Conservation (phyloP, 2,329 filamentous ascomycete species). For the Diaporthe amygdali region DNA sequence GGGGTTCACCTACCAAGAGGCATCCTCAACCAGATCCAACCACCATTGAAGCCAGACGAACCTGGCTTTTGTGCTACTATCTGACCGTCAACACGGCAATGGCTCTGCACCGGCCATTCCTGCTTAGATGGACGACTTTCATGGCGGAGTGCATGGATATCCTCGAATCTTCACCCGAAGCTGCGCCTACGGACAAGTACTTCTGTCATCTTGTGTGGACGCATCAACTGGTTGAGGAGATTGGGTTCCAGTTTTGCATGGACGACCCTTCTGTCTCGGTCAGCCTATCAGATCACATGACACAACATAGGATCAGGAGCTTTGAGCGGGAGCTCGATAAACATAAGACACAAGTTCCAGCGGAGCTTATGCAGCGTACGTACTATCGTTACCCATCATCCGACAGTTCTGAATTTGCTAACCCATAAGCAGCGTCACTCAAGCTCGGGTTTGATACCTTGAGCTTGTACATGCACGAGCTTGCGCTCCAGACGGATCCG, state of each 20-base stretch:
- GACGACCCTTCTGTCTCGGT: constrained; percentile 64
- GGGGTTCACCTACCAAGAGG: constrained; percentile 48
- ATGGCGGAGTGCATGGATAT: constrained; percentile 65
- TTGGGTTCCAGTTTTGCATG: constrained; percentile 68
- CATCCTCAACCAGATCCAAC: constrained; percentile 54
- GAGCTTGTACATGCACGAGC: constrained; percentile 78
- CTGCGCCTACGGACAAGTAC: constrained; percentile 60
- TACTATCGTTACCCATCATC: constrained; percentile 21
- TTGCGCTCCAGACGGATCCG: constrained; percentile 71
- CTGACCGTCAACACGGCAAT: constrained; percentile 65
- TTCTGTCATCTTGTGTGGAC: constrained; percentile 65
- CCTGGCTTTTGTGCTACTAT: constrained; percentile 66
- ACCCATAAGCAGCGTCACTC: constrained; percentile 58
- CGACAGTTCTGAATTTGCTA: constrained; percentile 11
- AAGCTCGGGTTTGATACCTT: constrained; percentile 68
- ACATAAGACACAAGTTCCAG: constrained; percentile 60
- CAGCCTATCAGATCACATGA: constrained; percentile 65
- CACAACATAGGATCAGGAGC: constrained; percentile 67
- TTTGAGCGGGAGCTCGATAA: constrained; percentile 70
- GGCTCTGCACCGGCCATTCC: constrained; percentile 64
- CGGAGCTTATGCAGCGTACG: constrained; percentile 62
- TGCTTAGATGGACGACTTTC: constrained; percentile 65
- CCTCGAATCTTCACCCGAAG: constrained; percentile 58
- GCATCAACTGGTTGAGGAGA: constrained; percentile 70
- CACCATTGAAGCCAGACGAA: constrained; percentile 59